Percentiles rank a stretch among this genome's conserved stretches.
phyloP scores from a whole-genome alignment of 192 early-diverging fungal species.

The Gaertneriomyces semiglobifer region DNA sequence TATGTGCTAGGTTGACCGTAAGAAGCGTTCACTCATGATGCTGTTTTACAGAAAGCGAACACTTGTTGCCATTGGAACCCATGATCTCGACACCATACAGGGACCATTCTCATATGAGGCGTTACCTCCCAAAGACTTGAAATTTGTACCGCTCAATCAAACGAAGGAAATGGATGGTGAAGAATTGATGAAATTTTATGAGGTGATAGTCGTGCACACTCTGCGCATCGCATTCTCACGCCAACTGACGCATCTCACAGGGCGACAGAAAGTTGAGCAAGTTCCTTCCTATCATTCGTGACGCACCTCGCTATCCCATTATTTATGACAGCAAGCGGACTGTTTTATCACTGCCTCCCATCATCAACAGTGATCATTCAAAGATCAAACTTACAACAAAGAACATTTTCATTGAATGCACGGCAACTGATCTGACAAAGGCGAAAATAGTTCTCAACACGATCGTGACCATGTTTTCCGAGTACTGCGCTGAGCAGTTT shows the following conservation, averaged over 20 bases:
- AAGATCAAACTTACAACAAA: slow-evolving; percentile 93
- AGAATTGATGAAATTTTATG: slow-evolving; percentile 88
- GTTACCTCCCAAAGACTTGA: slow-evolving; percentile 80
- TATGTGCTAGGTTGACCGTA: neutral
- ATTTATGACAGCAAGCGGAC: slow-evolving; percentile 78
- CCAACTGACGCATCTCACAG: slow-evolving; percentile 31
- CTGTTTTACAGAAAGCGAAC: slow-evolving; percentile 69
- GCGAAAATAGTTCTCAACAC: slow-evolving; percentile 91
- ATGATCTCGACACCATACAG: slow-evolving; percentile 91
- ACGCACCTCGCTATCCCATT: slow-evolving; percentile 86
- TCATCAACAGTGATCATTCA: slow-evolving; percentile 98
- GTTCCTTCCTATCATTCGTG: slow-evolving; percentile 90
- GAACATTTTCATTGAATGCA: slow-evolving; percentile 98
- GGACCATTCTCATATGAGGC: slow-evolving; percentile 97
- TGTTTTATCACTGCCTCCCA: slow-evolving; percentile 94
- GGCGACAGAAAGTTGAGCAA: slow-evolving; percentile 78
- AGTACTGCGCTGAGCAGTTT: slow-evolving; percentile 87
- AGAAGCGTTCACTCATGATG: neutral
- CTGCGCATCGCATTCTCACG: neutral
- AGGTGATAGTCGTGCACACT: slow-evolving; percentile 37
- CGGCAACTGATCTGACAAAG: slow-evolving; percentile 94
- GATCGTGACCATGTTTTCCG: slow-evolving; percentile 92
- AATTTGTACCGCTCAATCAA: slow-evolving; percentile 91
- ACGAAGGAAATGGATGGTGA: slow-evolving; percentile 79
- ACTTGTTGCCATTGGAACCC: slow-evolving; percentile 95